phyloP scores from a whole-genome alignment of 2,329 filamentous ascomycete species.

The Rachicladosporium sp. region DNA sequence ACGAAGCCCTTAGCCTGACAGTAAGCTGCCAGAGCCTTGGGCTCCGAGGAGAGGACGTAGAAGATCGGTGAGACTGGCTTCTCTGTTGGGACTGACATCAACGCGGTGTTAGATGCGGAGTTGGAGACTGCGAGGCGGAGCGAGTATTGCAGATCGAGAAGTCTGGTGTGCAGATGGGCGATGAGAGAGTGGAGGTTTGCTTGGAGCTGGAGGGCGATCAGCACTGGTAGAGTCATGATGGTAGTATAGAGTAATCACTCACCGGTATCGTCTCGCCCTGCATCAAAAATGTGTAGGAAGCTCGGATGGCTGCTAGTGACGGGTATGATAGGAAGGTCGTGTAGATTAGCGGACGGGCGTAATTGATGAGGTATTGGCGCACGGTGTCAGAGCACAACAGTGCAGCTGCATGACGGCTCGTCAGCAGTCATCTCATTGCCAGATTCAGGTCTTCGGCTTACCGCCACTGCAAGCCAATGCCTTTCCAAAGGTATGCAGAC shows the following conservation, averaged over 20 bases:
- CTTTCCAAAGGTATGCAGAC: conserved; percentile 56
- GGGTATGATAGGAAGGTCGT: conserved; percentile 57
- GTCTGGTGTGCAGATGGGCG: conserved; percentile 30
- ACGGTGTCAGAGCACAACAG: conserved; percentile 50
- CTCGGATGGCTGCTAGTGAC: conserved; percentile 45
- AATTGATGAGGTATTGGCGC: conserved; percentile 58
- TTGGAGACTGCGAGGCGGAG: neutral
- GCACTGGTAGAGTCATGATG: conserved; percentile 3
- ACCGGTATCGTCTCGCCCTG: conserved; percentile 34
- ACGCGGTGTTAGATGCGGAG: conserved; percentile 21
- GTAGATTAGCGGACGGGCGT: conserved; percentile 63
- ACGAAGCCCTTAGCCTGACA: conserved; percentile 50
- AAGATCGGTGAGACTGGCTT: conserved; percentile 51
- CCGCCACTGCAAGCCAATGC: conserved; percentile 58
- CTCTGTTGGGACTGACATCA: conserved; percentile 19
- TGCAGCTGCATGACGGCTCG: conserved; percentile 32
- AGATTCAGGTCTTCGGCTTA: conserved; percentile 26
- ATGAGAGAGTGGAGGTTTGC: conserved; percentile 37
- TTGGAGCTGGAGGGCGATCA: conserved; percentile 25
- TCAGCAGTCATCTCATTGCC: neutral
- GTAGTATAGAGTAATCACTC: conserved; percentile 1
- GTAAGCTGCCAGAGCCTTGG: conserved; percentile 45
- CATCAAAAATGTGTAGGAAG: conserved; percentile 45
- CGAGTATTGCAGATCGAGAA: conserved; percentile 25
- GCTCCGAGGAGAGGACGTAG: conserved; percentile 45